Conservation (phyloP, 495 filamentous ascomycete species). For the Aspergillus homomorphus region DNA sequence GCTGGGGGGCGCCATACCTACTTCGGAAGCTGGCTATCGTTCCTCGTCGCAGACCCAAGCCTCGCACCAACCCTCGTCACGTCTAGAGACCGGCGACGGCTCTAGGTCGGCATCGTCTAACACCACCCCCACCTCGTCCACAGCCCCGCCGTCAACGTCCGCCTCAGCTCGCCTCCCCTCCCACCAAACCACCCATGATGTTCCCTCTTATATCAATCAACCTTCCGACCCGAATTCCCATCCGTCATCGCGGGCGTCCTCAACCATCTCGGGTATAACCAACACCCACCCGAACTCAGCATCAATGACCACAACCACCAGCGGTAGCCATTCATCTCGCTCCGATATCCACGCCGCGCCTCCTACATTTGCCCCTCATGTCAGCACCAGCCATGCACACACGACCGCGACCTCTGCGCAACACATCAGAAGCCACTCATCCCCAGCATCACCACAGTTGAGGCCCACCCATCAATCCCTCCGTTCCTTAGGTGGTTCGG, state of each 20-base stretch:
- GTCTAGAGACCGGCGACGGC: slow-evolving; percentile 26
- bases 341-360: slow-evolving; percentile 22
- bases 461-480: slow-evolving; percentile 51
- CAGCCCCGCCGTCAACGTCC: slow-evolving; percentile 39
- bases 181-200: slow-evolving; percentile 31
- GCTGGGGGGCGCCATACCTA: slow-evolving; percentile 47
- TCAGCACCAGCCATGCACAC: slow-evolving; percentile 14
- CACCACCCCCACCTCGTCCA: slow-evolving; percentile 39
- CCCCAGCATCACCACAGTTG: slow-evolving; percentile 52
- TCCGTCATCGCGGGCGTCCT: slow-evolving; percentile 26
- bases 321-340: slow-evolving; percentile 24
- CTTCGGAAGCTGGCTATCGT: slow-evolving; percentile 39
- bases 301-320: slow-evolving; percentile 32
- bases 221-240: slow-evolving; percentile 29
- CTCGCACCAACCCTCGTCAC: slow-evolving; percentile 22
- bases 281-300: slow-evolving; percentile 20
- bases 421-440: slow-evolving; percentile 27
- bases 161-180: slow-evolving; percentile 36
- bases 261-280: slow-evolving; percentile 27
- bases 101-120: slow-evolving; percentile 39
- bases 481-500: slow-evolving; percentile 49
- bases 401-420: slow-evolving; percentile 10
- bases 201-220: slow-evolving; percentile 40
- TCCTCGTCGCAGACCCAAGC: slow-evolving; percentile 21
- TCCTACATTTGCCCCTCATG: slow-evolving; percentile 17